Base-by-base conservation (phyloP, 2,329 filamentous ascomycete species). In the Ophiostoma himal-ulmi region DNA sequence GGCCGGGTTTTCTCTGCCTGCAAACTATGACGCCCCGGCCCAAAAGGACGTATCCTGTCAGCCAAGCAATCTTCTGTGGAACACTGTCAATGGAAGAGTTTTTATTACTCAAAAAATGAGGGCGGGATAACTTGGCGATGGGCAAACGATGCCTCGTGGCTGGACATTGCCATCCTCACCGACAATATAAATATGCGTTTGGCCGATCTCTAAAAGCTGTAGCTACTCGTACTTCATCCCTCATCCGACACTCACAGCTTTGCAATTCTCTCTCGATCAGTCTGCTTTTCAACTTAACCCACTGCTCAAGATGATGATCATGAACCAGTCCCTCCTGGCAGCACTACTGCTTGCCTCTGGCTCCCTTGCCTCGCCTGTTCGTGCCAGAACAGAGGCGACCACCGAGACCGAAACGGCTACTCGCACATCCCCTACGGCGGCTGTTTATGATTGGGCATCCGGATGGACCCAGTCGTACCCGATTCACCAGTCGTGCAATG, bases 381-480 rank as follows among this genome's bases (percentile, higher is more conserved):
- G 52, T 26, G 52, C 52, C 52, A 57, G 52, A 57, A 26, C 52
- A 57, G 52, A 57, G 52, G n/a, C 22, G 10, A 22, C 52, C 22
- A 57, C 22, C 52, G 52, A 57, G 52, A 57, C 52, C 7, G 52
- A 57, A 57, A 57, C 52, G 22, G 52, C 52, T 57, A 57, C 52
- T 22, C 52, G n/a, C n/a, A 57, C 52, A 17, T 57, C 52, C 13
- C n/a, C 52, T 22, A 57, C 52, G 10, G 52, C 52, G 17, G 52
- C 52, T 3, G 52, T 57, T 8, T 57, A 57, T 11, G 22, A 57
- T 26, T 57, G 52, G 52, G 13, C 52, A 5, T 22, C 22, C 11
- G 52, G 52, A 30, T 57, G 52, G 52, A 57, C 52, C 11, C 52
- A 57, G n/a, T n/a, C 52, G 3, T 57, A 57, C 52, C 52, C 52